Conservation (phyloP, 108 stramenopile genomes). For the Nannochloropsis gaditana region DNA sequence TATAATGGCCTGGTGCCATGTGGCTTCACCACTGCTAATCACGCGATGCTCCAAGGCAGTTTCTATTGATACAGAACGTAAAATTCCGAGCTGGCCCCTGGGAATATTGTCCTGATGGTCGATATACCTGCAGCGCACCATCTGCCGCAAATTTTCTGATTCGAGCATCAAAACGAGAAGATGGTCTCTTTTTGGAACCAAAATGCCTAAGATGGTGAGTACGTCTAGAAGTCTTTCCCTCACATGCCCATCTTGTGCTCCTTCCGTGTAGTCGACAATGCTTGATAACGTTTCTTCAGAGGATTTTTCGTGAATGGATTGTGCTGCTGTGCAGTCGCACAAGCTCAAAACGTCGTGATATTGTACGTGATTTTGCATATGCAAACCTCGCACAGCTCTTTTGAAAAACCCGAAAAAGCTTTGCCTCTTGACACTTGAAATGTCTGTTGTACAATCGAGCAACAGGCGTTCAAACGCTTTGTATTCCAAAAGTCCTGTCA, state of each 20-base stretch:
- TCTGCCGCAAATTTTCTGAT: constrained; percentile 48
- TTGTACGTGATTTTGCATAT: background rate
- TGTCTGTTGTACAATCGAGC: background rate
- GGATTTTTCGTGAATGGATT: background rate
- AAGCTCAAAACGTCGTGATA: background rate
- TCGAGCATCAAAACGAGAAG: constrained; percentile 56
- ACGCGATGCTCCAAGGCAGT: background rate
- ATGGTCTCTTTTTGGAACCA: constrained; percentile 22
- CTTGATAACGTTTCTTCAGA: background rate
- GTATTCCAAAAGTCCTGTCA: background rate
- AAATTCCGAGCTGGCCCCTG: background rate
- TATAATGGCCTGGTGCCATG: constrained; percentile 48
- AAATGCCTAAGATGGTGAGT: constrained; percentile 37
- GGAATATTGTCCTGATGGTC: background rate
- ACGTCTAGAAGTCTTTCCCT: background rate
- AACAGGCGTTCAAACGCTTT: background rate
- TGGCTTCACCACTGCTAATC: background rate
- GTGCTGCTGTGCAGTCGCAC: background rate
- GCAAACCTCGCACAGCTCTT: background rate
- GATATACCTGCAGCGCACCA: constrained; percentile 53
- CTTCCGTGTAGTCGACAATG: background rate
- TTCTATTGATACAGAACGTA: background rate
- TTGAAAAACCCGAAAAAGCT: background rate
- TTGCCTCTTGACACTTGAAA: too few species aligned
- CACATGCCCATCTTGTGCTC: background rate